Evolutionary conservation across 1,139 yeast species (phyloP), one percentile per base, ranked within the genome.

Genomic region (Chernovozyma aurita): DNA sequence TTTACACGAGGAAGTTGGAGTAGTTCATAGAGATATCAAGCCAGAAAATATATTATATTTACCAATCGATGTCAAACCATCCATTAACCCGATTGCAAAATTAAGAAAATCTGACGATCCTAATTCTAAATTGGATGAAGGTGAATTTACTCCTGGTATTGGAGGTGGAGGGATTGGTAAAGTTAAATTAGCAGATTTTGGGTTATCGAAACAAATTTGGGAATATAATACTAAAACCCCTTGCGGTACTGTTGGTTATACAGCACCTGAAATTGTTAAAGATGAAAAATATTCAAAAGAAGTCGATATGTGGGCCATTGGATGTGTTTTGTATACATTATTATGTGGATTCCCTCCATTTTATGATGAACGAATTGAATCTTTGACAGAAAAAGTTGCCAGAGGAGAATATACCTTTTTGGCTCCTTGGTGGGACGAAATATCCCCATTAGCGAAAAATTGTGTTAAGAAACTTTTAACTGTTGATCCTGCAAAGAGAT

Each of bases 401-500:
- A 63, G 61, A 33, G 82, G 82, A 28, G 78, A 76, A 42, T 76
- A 68, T 54, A 70, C 77, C 18, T 76, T 76, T 44, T 63, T 76
- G 46, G 61, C 70, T 33, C 82, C 82, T 5, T 76, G 82, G 82
- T 76, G 80, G 77, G 81, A 76, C 52, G 82, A 76, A 52, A 76
- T 76, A 28, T 65, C 76, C 18, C 50, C 53, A 20, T 78, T 60
- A 13, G 80, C 81, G 24, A 76, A 73, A 46, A 67, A 75, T 48
- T 80, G 95, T 59, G 95, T 90, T 8, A 59, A 78, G 4, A 79
- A 73, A 49, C 67, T 90, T 39, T 65, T 90, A 37, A 87, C 95
- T 2, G 95, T 88, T 20, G 87, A 88, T 54, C 96, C 96, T 2
- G 61, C 65, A 13, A 68, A 72, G 40, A 72, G 97, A 46, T 87